Evolutionary conservation across 192 early-diverging fungal species (phyloP).

Genomic region (Entomortierella parvispora): DNA sequence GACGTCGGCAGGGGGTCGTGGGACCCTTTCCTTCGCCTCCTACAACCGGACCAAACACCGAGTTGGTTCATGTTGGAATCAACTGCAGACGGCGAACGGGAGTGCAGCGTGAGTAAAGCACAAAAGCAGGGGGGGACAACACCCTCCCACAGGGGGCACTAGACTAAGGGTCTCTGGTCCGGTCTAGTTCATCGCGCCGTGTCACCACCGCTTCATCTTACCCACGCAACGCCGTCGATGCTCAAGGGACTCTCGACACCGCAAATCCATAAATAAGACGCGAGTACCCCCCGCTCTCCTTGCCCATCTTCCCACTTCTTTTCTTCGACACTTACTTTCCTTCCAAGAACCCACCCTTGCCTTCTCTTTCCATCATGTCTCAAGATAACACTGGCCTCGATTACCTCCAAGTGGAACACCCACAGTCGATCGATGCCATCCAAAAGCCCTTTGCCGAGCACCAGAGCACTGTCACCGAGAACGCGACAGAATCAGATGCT

Average conservation of each 20-base stretch:
- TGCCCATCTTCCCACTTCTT: slow-evolving; percentile 13
- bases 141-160: no score
- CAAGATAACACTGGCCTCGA: slow-evolving; percentile 11
- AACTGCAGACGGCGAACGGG: no score
- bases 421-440: background rate
- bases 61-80: no score
- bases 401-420: slow-evolving; percentile 21
- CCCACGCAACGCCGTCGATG: background rate
- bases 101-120: no score
- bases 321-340: background rate
- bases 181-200: no score
- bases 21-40: no score
- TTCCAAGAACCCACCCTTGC: background rate
- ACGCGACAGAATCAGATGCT: background rate
- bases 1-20: no score
- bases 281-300: background rate
- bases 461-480: slow-evolving; percentile 29
- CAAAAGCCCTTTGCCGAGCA: slow-evolving; percentile 21
- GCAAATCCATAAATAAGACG: background rate
- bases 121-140: no score
- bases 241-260: background rate
- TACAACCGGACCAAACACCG: no score
- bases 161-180: no score
- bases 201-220: no score
- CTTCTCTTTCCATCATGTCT: slow-evolving; percentile 2